Evolutionary conservation across 345 rosid species (phyloP), one percentile per base, ranked within the genome.

Genomic region (Corchorus capsularis): DNA sequence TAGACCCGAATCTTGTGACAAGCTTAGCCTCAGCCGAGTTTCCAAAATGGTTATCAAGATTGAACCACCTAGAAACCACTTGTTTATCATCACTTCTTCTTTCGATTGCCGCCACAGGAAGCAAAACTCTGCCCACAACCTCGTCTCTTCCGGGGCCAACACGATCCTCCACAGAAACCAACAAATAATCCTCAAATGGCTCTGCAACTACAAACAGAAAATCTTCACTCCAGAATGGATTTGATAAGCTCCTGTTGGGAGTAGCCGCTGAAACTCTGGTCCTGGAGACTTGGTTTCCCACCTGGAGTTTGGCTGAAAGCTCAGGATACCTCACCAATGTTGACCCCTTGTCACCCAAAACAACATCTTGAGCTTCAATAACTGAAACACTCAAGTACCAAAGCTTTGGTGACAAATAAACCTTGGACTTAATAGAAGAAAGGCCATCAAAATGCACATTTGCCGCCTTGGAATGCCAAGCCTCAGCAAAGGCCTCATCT

Each of bases 391-490:
- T 86, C 73, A 92, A 80, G 72, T 92, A 92, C 92, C 91, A 92
- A 8, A 92, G 78, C 78, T 92, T 92, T 41, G 94, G 94, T 16
- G 97, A 90, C 8, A 92, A 77, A 77, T 90, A 92, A 69, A 87
- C 90, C 77, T 92, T 92, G 2, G 97, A 92, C 64, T 88, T 92
- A 37, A 90, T 82, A 6, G 88, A 84, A 62, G 86, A 77, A 37
- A 90, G 90, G 3, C 88, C 91, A 13, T 90, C 93, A 69, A 83
- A 78, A 70, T 87, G 91, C 39, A 92, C 88, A 74, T 85, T 88
- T n/a, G 90, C 90, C 4, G 91, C 86, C 79, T 87, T 87, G 0
- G 94, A 88, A 71, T 92, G 94, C 94, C 94, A 92, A 6, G 97
- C 91, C 75, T 90, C 94, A 1, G 88, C 76, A 72, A 90, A 92